Base-by-base conservation (phyloP, 352 stramenopile species). In the Globisporangium solare region DNA sequence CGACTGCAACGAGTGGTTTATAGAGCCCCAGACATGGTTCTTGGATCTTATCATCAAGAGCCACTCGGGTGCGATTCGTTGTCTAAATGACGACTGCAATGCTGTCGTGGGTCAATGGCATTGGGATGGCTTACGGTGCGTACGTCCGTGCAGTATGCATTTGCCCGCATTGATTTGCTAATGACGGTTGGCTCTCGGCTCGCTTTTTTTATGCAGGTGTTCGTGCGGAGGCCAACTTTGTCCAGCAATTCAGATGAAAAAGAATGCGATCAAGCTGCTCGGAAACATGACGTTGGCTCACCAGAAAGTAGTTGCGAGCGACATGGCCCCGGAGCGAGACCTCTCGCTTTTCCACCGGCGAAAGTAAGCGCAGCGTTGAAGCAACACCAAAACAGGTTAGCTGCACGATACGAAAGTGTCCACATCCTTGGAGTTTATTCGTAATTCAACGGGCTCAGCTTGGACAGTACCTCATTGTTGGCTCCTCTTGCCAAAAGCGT, bases 161-260 rank as follows among this genome's bases (percentile, higher is more conserved):
- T 47, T 14, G 27, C 10, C 27, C 27, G 31, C 11, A 20, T 18
- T 45, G 6, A 20, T 21, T 21, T 41, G n/a, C 6, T 20, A 48
- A n/a, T 61, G 10, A 58, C 22, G 4, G 27, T 35, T 13, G 3
- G 22, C 24, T 51, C n/a, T 65, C 54, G 56, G 6, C 22, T 4
- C 37, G 0, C 24, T 27, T n/a, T 54, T 13, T 53, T 1, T 20
- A 0, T 65, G 39, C 57, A 83, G 72, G 41, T 77, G 64, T 47
- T 47, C 58, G 8, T 86, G 74, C 56, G 75, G 75, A n/a, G 74
- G 66, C 2, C 58, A 51, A 20, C 21, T 84, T 14, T 22, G 48
- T 10, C 75, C 81, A 12, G 70, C 63, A 12, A 88, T 88, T 50
- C 57, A 72, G 14, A 66, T 92, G 41, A 71, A 84, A 32, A 79